phyloP scores from a whole-genome alignment of 768 basidiomycete species.

The Podaxis rugospora region DNA sequence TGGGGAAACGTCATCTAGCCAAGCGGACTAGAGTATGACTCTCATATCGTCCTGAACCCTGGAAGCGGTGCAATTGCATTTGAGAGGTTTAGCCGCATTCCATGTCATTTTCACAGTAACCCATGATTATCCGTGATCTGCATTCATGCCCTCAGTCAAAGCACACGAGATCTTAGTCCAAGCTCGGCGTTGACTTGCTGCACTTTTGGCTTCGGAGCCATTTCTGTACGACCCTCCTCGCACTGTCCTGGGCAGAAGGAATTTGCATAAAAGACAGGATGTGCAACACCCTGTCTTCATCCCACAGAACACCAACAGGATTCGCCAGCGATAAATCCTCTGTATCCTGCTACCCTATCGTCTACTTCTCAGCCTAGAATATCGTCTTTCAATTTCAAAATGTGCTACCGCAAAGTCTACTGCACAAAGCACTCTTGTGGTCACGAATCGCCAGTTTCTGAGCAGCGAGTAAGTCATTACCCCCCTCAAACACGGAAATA shows the following conservation, averaged over 20 bases:
- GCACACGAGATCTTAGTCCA: not conserved
- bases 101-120: constrained; percentile 2
- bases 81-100: constrained; percentile 1
- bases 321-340: not conserved
- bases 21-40: not conserved
- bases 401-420: constrained; percentile 41
- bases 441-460: constrained; percentile 26
- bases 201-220: not conserved
- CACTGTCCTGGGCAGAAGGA: not conserved
- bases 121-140: not conserved
- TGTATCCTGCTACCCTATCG: not conserved
- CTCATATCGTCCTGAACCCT: not conserved
- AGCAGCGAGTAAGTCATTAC: constrained; percentile 18
- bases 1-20: not conserved
- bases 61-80: not conserved
- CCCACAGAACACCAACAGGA: not conserved
- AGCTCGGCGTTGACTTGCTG: not conserved
- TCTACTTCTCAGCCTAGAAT: not conserved
- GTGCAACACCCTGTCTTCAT: not conserved
- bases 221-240: not conserved
- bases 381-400: constrained; percentile 13
- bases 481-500: constrained; percentile 12
- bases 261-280: not conserved
- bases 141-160: not conserved
- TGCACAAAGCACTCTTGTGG: constrained; percentile 34